Evolutionary conservation across 106 monocot genomes (phyloP).

Genomic region (Apostasia ramifera): DNA sequence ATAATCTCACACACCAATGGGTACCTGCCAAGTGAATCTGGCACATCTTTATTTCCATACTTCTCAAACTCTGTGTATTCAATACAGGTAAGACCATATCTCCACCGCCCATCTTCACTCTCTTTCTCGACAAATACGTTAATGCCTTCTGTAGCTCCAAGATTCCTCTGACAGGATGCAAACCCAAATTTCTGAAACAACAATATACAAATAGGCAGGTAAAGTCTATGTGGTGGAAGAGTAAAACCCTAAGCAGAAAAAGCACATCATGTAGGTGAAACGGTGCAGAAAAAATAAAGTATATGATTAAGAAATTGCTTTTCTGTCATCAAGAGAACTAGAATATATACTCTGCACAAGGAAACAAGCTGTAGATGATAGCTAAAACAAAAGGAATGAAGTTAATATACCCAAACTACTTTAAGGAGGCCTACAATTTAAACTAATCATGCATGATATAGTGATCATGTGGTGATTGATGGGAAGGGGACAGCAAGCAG

Average conservation of each 20-base stretch:
- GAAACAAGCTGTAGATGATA: no score
- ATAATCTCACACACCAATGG: neutral
- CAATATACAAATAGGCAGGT: constrained; percentile 4
- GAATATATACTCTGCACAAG: no score
- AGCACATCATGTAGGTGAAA: no score
- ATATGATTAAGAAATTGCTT: no score
- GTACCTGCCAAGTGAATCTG: constrained; percentile 49
- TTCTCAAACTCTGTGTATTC: constrained; percentile 98
- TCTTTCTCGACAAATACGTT: constrained; percentile 89
- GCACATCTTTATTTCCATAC: constrained; percentile 51
- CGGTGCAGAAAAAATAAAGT: no score
- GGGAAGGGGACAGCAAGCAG: no score
- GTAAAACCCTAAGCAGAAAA: neutral
- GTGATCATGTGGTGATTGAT: no score
- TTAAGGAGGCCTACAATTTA: no score
- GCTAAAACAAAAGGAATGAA: no score
- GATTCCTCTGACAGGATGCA: constrained; percentile 75
- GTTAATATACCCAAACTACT: no score
- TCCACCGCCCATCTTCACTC: constrained; percentile 56
- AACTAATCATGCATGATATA: no score
- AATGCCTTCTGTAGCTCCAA: constrained; percentile 90
- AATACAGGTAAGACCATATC: constrained; percentile 86
- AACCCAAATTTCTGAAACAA: constrained; percentile 91
- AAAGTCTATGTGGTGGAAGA: neutral
- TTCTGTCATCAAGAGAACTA: no score